Evolutionary conservation across 805 yeast genomes (phyloP).

Genomic region (Schwanniomyces sp.): DNA sequence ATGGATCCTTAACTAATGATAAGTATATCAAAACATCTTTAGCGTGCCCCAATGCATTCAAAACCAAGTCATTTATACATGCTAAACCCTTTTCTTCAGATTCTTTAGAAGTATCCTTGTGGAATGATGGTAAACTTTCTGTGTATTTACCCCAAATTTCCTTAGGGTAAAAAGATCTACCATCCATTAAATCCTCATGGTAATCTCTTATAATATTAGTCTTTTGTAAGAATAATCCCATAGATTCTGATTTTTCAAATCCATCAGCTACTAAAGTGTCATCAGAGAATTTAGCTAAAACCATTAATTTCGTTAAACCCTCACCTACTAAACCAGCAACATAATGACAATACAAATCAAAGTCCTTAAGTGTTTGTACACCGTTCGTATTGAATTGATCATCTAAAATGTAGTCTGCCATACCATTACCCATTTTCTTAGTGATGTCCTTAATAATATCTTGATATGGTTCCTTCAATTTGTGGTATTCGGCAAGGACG

Average conservation of each 20-base stretch:
- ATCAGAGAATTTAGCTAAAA: conserved; percentile 71
- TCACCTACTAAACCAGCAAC: conserved; percentile 99
- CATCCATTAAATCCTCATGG: conserved; percentile 87
- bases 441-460: conserved; percentile 78
- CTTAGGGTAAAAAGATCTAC: conserved; percentile 93
- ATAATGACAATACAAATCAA: conserved; percentile 89
- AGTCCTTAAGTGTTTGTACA: conserved; percentile 73
- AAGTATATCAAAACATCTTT: conserved; percentile 75
- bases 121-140: conserved; percentile 59
- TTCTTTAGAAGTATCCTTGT: conserved; percentile 28
- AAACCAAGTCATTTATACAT: conserved; percentile 80
- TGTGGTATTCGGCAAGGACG: conserved; percentile 69
- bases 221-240: conserved; percentile 95
- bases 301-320: conserved; percentile 82
- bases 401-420: conserved; percentile 88
- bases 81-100: conserved; percentile 60
- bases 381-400: conserved; percentile 81
- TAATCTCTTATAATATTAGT: conserved; percentile 95
- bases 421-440: conserved; percentile 90
- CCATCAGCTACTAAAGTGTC: conserved; percentile 46
- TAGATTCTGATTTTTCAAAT: conserved; percentile 66
- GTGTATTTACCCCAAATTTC: conserved; percentile 90
- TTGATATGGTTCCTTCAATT: conserved; percentile 72
- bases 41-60: conserved; percentile 76
- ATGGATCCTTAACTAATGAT: conserved; percentile 73